phyloP scores from a whole-genome alignment of 2,329 filamentous ascomycete genomes.

The Aspergillus awamori region DNA sequence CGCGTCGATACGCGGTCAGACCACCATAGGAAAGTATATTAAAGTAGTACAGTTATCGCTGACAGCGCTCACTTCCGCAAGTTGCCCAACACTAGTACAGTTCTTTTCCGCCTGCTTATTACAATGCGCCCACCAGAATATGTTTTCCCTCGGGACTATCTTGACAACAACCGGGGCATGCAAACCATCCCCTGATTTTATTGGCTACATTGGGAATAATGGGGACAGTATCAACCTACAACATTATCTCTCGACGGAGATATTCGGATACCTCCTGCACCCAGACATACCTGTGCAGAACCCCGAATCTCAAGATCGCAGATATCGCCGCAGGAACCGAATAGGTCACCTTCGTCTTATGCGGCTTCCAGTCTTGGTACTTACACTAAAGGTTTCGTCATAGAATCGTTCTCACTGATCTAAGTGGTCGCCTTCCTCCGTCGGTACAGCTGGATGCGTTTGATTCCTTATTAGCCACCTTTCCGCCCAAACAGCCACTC shows the following conservation, averaged over 20 bases:
- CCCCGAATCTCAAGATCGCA: neutral
- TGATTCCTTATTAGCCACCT: neutral
- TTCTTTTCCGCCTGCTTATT: neutral
- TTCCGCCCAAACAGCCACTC: neutral
- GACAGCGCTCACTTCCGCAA: neutral
- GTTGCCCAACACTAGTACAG: too few relatives aligned
- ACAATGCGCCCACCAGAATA: neutral
- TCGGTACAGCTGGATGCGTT: neutral
- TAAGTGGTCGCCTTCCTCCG: neutral
- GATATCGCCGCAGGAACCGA: constrained; percentile 2
- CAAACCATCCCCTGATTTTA: neutral
- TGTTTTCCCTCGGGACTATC: neutral
- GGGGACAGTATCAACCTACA: constrained; percentile 9
- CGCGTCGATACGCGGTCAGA: too few relatives aligned
- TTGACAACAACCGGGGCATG: neutral
- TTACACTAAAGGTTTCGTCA: neutral
- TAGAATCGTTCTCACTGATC: neutral
- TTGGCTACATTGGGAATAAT: neutral
- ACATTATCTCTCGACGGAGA: neutral
- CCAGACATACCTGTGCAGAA: neutral
- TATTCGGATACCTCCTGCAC: constrained; percentile 3
- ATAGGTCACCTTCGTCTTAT: neutral
- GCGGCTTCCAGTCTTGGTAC: neutral
- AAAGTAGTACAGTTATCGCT: neutral
- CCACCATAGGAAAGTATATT: too few relatives aligned